Percentiles rank a stretch among this genome's conserved stretches.
Conservation (phyloP, 1,139 yeast genomes). For the Pichia inconspicua region DNA sequence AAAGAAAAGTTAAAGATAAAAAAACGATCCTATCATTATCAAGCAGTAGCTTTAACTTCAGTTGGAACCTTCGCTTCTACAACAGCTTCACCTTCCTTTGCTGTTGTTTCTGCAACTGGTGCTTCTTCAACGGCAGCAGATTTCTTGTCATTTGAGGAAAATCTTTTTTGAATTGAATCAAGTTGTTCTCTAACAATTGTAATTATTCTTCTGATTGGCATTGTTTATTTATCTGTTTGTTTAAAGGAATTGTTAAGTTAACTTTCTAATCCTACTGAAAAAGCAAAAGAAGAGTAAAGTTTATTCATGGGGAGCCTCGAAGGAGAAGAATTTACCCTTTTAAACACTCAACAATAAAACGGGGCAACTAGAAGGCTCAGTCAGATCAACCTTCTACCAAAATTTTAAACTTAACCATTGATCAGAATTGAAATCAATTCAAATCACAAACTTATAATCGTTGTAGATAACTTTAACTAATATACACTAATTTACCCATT, state of each 20-base stretch:
- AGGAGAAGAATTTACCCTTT: background rate
- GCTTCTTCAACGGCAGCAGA: constrained; percentile 9
- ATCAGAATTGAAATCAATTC: too few species aligned
- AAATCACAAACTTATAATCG: too few species aligned
- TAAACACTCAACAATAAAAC: background rate
- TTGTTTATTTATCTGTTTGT: constrained; percentile 8
- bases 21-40: too few species aligned
- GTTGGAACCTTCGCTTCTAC: background rate
- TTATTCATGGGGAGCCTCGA: background rate
- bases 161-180: constrained; percentile 25
- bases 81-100: constrained; percentile 1
- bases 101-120: constrained; percentile 3
- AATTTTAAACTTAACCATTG: too few species aligned
- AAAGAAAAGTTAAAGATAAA: background rate
- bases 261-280: constrained; percentile 1
- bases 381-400: too few species aligned
- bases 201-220: constrained; percentile 29
- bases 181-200: constrained; percentile 25
- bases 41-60: constrained; percentile 1
- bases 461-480: constrained; percentile 7
- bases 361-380: constrained; percentile 1
- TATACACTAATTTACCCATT: constrained; percentile 13
- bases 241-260: background rate
- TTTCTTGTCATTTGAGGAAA: constrained; percentile 14
- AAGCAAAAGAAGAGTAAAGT: background rate